A percentile compares a stretch with the other conserved stretches of the same genome.
Conservation (phyloP, 2,329 filamentous ascomycete genomes). For the Pseudonectria buxi region DNA sequence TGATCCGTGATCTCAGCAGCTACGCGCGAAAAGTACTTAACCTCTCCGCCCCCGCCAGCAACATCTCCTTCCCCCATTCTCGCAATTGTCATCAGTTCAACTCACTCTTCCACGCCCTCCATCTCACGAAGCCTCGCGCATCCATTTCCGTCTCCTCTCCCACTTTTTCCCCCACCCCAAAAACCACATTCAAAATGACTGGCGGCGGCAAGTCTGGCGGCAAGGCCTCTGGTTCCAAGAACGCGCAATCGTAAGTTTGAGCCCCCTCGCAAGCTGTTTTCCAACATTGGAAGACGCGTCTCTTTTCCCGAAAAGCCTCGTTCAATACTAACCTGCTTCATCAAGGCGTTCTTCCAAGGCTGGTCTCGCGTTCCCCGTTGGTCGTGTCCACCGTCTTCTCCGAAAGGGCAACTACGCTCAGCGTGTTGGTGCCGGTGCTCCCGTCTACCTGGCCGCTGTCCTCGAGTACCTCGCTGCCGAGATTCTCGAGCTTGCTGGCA, state of each 20-base stretch:
- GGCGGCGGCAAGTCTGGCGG: constrained; percentile 99
- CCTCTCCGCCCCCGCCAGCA: constrained; percentile 38
- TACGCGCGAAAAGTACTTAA: constrained; percentile 52
- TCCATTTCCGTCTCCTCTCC: constrained; percentile 3
- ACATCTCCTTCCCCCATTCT: constrained; percentile 28
- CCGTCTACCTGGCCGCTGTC: constrained; percentile 93
- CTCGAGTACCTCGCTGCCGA: constrained; percentile 98
- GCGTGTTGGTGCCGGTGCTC: constrained; percentile 97
- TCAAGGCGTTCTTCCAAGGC: constrained; percentile 95
- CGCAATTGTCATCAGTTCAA: constrained; percentile 32
- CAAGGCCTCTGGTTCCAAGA: constrained; percentile 99
- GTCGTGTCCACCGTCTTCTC: constrained; percentile 97
- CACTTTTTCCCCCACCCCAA: constrained; percentile 11
- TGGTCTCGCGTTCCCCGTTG: constrained; percentile 96
- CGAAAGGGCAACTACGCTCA: constrained; percentile 99
- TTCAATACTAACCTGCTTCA: constrained; percentile 7
- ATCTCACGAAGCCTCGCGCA: constrained; percentile 18
- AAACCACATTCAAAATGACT: constrained; percentile 79
- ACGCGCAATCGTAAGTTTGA: constrained; percentile 94
- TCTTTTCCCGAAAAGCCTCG: background rate
- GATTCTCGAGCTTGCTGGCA: constrained; percentile 97
- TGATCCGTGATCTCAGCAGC: constrained; percentile 45
- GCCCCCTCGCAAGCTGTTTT: constrained; percentile 4
- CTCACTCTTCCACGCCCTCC: constrained; percentile 20
- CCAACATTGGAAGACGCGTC: background rate